These are phyloP conservation scores for Fusarium sp. DNA, from an alignment of 2,329 filamentous ascomycete species.

Conservation along the genomic window DNA sequence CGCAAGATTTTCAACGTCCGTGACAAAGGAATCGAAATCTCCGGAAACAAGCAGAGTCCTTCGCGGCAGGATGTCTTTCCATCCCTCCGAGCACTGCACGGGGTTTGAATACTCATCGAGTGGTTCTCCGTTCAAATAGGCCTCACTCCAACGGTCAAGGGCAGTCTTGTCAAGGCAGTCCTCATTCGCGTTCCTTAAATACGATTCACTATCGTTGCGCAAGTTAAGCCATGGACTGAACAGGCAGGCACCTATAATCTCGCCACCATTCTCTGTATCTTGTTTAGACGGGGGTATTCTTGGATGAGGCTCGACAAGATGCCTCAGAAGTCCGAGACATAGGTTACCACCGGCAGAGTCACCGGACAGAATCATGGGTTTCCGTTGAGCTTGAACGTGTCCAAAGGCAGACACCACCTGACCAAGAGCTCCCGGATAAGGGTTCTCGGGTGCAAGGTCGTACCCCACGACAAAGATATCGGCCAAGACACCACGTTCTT, in stretches of 20 bases:
- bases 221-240: slow-evolving; percentile 9
- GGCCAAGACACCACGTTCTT: background rate
- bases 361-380: background rate
- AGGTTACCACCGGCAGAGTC: slow-evolving; percentile 10
- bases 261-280: background rate
- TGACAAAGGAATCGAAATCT: slow-evolving; percentile 1
- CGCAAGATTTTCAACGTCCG: background rate
- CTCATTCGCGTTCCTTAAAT: background rate
- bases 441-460: slow-evolving; percentile 8
- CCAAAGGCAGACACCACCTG: slow-evolving; percentile 3
- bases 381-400: background rate
- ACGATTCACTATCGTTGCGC: background rate
- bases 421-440: slow-evolving; percentile 7
- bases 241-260: background rate
- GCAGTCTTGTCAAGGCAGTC: slow-evolving; percentile 5
- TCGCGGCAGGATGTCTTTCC: background rate
- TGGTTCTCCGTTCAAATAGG: background rate
- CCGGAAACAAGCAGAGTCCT: background rate
- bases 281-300: background rate
- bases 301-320: slow-evolving; percentile 8
- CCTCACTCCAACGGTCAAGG: background rate
- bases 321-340: slow-evolving; percentile 3
- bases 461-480: slow-evolving; percentile 2
- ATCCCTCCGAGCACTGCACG: background rate
- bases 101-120: slow-evolving; percentile 8